Base-by-base conservation (phyloP, 1,139 yeast species). In the Candida smagusa region DNA sequence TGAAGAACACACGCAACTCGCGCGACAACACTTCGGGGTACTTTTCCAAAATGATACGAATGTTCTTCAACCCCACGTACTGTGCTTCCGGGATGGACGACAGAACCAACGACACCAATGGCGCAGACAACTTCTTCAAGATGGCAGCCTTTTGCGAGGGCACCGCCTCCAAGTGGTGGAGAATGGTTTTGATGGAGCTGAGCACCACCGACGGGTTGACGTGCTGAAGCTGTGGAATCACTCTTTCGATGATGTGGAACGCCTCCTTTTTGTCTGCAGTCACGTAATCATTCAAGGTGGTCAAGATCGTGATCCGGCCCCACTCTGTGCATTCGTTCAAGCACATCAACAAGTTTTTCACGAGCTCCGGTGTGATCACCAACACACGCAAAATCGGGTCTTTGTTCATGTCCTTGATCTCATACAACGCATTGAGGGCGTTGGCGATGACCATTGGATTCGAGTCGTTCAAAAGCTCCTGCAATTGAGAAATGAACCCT, bases 401-500 rank as follows among this genome's bases (percentile, higher is more conserved):
- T 6, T 44, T 49, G 48, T 64, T 65, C 59, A 82, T 67, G 44
- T 81, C 87, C 52, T 79, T 80, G 48, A 88, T 85, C 61, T 92
- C 97, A 29, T 84, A 79, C 40, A 92, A 71, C 0, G 97, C 84
- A 35, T 85, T 81, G 33, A 92, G 81, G 0, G 97, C 89, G 59
- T 94, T 94, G 25, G 97, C 96, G 30, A 87, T 88, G 27, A 92
- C 99, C 94, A 90, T 89, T 33, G 97, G 97, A 58, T 94, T 94
- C 7, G 92, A 68, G 59, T 94, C 98, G 43, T 80, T 82, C 29
- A 92, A 73, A 44, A 94, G 65, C n/a, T 69, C 72, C 46, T 83
- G 72, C 47, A 94, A 69, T 45, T 74, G 77, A 30, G 79, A 81
- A 45, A 92, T 61, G 48, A 92, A 92, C 6, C 97, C 97, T 55